Conservation (phyloP, 2,329 filamentous ascomycete genomes). For the Xylaria digitata region DNA sequence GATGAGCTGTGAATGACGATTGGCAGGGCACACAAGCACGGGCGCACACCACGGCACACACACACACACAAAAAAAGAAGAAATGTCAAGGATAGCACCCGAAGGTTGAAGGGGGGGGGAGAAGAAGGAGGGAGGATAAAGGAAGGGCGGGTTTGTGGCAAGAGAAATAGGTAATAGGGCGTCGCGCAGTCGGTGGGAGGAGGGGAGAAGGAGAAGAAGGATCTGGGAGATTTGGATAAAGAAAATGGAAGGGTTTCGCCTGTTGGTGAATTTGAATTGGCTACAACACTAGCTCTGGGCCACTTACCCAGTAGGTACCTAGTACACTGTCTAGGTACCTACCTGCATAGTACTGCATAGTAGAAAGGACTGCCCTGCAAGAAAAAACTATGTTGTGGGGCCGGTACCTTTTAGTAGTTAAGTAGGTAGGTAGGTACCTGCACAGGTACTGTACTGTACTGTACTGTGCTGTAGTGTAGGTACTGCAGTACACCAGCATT, state of each 20-base stretch:
- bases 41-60: slow-evolving; percentile 43
- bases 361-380: no score
- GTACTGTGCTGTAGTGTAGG: no score
- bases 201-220: slow-evolving; percentile 49
- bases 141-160: slow-evolving; percentile 50
- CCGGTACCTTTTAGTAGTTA: no score
- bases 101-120: slow-evolving; percentile 51
- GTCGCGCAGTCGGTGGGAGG: slow-evolving; percentile 39
- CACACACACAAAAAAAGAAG: slow-evolving; percentile 47
- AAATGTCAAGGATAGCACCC: slow-evolving; percentile 50
- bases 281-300: no score
- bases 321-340: no score
- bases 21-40: slow-evolving; percentile 38
- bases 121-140: slow-evolving; percentile 48
- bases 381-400: no score
- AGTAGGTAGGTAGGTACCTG: no score
- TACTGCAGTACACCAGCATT: no score
- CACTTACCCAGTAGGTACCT: no score
- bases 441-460: no score
- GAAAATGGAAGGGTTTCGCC: slow-evolving; percentile 31
- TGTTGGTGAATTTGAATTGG: slow-evolving; percentile 14
- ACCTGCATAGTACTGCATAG: no score
- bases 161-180: slow-evolving; percentile 39
- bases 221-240: slow-evolving; percentile 37
- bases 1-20: slow-evolving; percentile 45